Evolutionary conservation across 805 yeast species (phyloP), one percentile per base, ranked within the genome.

Genomic region (Clavispora santaluciae): DNA sequence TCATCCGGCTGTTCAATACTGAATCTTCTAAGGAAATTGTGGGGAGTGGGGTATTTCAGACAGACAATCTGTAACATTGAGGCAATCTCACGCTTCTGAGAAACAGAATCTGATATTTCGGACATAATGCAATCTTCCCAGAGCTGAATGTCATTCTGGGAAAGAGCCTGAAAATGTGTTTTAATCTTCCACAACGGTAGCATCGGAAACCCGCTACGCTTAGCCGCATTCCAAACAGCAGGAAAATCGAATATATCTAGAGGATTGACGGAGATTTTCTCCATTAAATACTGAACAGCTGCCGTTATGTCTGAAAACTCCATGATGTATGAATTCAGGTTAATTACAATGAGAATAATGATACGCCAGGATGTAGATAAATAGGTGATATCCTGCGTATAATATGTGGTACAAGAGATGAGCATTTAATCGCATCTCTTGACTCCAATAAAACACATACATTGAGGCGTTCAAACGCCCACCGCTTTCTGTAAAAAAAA

Each of bases 141-240:
- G 11, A 31, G n/a, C n/a, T 28, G 22, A 9, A 41, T 10, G 17
- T 46, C 50, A 3, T 33, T 21, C 9, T 36, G 29, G 2, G 33
- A 24, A 12, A 48, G 34, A 3, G 45, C 29, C 21, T 30, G 36
- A 18, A 30, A 39, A 15, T 22, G 22, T 22, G 34, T 25, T 21
- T 22, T 29, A 16, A 36, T 11, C 23, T 25, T 29, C 48, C 48
- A 46, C 9, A 35, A 29, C 16, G 29, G n/a, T 7, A 35, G 29
- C 38, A 33, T 22, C 9, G 36, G 26, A 8, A 18, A 18, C 6
- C 35, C 35, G 6, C 16, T 21, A 10, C 20, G 16, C 13, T 31
- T 5, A 12, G 21, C 11, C 5, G 11, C 5, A 5, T 9, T 12
- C 35, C 35, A 31, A 31, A 20, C 16, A 1, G 23, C 6, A 1